Evolutionary conservation across 2,329 filamentous ascomycete species (phyloP).

Genomic region (Xylariaceae sp.): DNA sequence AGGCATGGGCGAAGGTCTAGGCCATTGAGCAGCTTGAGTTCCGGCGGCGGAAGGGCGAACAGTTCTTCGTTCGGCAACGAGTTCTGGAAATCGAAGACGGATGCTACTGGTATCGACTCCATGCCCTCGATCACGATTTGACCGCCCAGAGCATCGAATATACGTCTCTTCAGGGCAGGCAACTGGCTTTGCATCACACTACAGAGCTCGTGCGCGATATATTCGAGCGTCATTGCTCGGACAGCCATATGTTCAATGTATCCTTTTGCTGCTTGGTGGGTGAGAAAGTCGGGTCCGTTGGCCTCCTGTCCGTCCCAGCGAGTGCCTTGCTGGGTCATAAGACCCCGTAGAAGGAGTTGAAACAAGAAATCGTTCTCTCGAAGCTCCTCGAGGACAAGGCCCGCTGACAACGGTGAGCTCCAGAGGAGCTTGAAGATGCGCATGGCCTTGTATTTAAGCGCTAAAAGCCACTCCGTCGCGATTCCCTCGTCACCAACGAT

Average conservation of each 20-base stretch:
- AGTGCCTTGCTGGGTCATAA: conserved; percentile 62
- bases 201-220: conserved; percentile 79
- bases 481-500: conserved; percentile 52
- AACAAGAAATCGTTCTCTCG: conserved; percentile 76
- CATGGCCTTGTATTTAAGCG: conserved; percentile 63
- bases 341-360: conserved; percentile 65
- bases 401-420: conserved; percentile 72
- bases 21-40: conserved; percentile 56
- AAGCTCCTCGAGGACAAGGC: conserved; percentile 71
- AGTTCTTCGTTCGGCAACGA: conserved; percentile 58
- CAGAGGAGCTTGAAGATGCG: conserved; percentile 76
- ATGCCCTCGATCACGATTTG: conserved; percentile 62
- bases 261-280: conserved; percentile 60
- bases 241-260: conserved; percentile 73
- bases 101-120: conserved; percentile 61
- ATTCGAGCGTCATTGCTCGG: conserved; percentile 75
- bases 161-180: conserved; percentile 62
- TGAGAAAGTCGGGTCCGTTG: conserved; percentile 59
- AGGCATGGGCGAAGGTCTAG: conserved; percentile 63
- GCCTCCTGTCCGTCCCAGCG: conserved; percentile 68
- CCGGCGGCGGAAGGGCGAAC: conserved; percentile 48
- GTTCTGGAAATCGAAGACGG: conserved; percentile 89
- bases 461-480: conserved; percentile 63
- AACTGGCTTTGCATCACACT: conserved; percentile 65
- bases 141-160: conserved; percentile 72